Evolutionary conservation across 2,329 filamentous ascomycete species (phyloP).

Genomic region (Claviceps sp.): DNA sequence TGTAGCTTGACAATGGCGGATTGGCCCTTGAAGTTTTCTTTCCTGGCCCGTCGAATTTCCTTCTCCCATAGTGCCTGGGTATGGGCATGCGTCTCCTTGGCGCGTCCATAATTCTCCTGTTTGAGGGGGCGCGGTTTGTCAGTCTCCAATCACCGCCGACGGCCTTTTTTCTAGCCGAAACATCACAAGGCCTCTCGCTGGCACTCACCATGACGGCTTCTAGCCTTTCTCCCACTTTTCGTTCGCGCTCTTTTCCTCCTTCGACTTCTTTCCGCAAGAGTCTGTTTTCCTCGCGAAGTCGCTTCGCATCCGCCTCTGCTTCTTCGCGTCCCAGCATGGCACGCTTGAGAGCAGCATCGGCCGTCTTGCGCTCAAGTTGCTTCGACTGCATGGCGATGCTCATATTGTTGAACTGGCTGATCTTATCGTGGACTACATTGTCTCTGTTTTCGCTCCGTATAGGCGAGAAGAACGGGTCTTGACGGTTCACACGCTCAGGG

Average conservation of each 20-base stretch:
- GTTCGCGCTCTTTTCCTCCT: slow-evolving; percentile 52
- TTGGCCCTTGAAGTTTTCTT: slow-evolving; percentile 65
- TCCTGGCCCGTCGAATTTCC: slow-evolving; percentile 54
- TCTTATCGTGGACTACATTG: slow-evolving; percentile 51
- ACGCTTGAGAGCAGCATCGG: slow-evolving; percentile 51
- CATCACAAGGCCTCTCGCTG: background rate
- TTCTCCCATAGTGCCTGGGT: slow-evolving; percentile 60
- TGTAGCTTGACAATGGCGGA: slow-evolving; percentile 57
- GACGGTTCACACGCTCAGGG: slow-evolving; percentile 47
- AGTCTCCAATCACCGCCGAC: background rate
- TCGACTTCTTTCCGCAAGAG: slow-evolving; percentile 44
- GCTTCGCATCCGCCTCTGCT: slow-evolving; percentile 54
- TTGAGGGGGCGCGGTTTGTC: background rate
- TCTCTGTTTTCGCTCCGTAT: slow-evolving; percentile 32
- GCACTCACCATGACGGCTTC: slow-evolving; percentile 54
- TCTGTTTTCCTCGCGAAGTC: slow-evolving; percentile 46
- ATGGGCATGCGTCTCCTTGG: slow-evolving; percentile 56
- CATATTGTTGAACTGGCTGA: slow-evolving; percentile 60
- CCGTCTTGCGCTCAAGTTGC: slow-evolving; percentile 49
- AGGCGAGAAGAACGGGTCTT: slow-evolving; percentile 24
- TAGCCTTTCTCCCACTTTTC: slow-evolving; percentile 50
- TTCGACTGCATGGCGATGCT: slow-evolving; percentile 47
- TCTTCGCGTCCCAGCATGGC: slow-evolving; percentile 58
- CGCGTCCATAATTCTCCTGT: slow-evolving; percentile 56
- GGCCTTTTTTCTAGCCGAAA: too few species aligned